Conservation (phyloP, 139 green algal genomes). For the Closterium sp. region DNA sequence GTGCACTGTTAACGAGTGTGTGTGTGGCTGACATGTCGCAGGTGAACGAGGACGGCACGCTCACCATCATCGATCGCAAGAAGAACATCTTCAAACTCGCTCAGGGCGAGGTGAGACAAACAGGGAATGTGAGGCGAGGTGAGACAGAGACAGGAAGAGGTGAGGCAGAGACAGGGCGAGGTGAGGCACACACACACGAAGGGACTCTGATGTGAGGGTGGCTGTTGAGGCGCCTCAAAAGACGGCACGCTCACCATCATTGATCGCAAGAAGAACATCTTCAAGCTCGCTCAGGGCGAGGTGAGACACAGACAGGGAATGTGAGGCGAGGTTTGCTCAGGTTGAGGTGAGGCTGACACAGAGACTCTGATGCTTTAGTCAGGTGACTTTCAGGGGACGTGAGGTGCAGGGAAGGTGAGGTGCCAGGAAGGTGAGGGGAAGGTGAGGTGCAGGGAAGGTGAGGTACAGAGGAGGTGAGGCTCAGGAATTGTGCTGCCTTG, state of each 20-base stretch:
- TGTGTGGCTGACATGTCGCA: conserved; percentile 68
- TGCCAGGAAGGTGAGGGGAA: not conserved
- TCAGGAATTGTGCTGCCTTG: no score
- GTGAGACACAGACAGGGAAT: not conserved
- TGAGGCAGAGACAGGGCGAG: not conserved
- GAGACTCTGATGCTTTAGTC: no score
- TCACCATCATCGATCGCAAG: conserved; percentile 93
- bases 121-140: no score
- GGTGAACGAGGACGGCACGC: conserved; percentile 65
- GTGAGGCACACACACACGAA: no score
- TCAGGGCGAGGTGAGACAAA: conserved; percentile 53
- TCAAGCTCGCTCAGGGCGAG: conserved; percentile 55
- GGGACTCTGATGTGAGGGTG: no score
- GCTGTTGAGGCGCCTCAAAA: no score
- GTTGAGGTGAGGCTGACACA: not conserved
- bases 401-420: not conserved
- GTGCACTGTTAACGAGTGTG: not conserved
- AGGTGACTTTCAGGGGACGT: no score
- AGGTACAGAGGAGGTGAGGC: no score
- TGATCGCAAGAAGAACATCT: no score
- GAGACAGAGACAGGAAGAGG: not conserved
- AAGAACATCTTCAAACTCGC: conserved; percentile 99
- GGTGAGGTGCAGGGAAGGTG: no score
- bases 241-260: no score
- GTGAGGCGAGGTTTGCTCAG: not conserved